Base-by-base conservation (phyloP, 805 yeast genomes). In the Candida orba region DNA sequence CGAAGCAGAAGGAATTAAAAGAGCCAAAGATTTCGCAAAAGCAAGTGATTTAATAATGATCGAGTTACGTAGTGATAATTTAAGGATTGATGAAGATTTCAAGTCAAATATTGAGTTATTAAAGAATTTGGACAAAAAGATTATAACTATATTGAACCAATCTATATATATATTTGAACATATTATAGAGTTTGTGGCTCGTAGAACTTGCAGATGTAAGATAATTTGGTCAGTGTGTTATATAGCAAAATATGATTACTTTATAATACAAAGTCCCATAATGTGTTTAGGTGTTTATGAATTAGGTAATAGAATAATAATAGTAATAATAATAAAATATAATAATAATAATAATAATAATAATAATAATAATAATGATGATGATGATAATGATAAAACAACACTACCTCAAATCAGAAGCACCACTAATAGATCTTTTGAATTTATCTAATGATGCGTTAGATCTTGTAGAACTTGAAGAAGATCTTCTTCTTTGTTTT, bases 1-100 rank as follows among this genome's bases (percentile, higher is more conserved):
- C n/a, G 96, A 88, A 54, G 61, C 62, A 9, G 84, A 88, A 58
- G 99, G 99, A 0, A 89, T 93, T 5, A 72, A 72, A 47, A 69
- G 93, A 40, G 95, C 98, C 0, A 78, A 76, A 44, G 61, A 60
- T 20, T 78, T 76, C 49, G 72, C 90, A 1, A 53, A 64, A 8
- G 63, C 65, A 8, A 78, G 95, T 27, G 93, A 93, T 59, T 52
- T 88, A 30, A 78, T 79, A 2, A 45, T 91, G n/a, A 76, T 80
- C 0, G 75, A 91, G 0, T 48, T 84, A 1, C 81, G 90, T 5
- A 59, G 65, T 14, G 68, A 71, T 37, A 62, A 68, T n/a, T 47
- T 58, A 1, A 43, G 37, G 42, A 35, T 74, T 2, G 66, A 67
- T 2, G 41, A 53, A 0, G 77, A 76, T 45, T 53, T 79, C 6